phyloP scores from a whole-genome alignment of 2,329 filamentous ascomycete species.

The Zymoseptoria pseudotritici region DNA sequence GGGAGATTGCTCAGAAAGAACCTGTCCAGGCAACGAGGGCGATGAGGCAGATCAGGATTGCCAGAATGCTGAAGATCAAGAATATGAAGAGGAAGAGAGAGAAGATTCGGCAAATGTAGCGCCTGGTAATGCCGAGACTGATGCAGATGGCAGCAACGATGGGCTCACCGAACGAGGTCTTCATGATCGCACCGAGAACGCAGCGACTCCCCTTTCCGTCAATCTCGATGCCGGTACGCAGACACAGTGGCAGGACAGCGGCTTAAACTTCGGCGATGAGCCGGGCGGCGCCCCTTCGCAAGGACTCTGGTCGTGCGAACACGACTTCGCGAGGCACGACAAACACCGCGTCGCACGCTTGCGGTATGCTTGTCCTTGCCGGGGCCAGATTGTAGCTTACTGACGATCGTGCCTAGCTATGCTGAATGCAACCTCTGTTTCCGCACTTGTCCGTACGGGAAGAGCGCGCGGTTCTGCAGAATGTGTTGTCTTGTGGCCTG shows the following conservation, averaged over 20 bases:
- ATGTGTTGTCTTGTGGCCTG: not conserved
- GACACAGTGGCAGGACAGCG: conserved; percentile 26
- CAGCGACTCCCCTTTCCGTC: not conserved
- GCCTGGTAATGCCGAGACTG: no score
- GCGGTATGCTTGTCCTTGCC: not conserved
- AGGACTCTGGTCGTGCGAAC: conserved; percentile 23
- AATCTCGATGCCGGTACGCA: conserved; percentile 31
- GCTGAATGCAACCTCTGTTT: not conserved
- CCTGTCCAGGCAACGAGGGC: no score
- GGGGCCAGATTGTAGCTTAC: no score
- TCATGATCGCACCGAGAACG: no score
- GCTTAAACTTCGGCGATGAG: conserved; percentile 32
- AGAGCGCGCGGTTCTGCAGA: not conserved
- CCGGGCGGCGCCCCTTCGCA: conserved; percentile 23
- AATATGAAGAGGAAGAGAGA: no score
- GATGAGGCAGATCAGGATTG: no score
- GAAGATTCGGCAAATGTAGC: no score
- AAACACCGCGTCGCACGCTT: conserved; percentile 5
- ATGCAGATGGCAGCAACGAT: no score
- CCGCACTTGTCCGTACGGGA: not conserved
- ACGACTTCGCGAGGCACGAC: conserved; percentile 12
- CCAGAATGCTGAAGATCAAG: no score
- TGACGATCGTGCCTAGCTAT: conserved; percentile 11
- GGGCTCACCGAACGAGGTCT: no score
- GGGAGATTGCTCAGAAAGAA: conserved; percentile 22